phyloP scores from a whole-genome alignment of 2,329 filamentous ascomycete genomes.

The Penicillium sp. region DNA sequence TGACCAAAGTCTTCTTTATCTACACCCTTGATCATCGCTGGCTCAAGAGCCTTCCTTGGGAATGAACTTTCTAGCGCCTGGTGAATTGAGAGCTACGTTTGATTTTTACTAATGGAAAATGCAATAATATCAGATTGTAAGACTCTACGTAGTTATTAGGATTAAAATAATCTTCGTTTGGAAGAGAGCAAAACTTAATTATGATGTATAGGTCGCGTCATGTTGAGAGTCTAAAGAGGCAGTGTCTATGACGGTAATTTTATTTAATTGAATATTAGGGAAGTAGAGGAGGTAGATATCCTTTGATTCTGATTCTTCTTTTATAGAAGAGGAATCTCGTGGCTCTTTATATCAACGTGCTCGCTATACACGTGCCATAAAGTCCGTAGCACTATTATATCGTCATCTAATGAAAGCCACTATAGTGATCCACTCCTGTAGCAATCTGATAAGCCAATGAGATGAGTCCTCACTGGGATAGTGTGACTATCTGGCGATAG shows the following conservation, averaged over 20 bases:
- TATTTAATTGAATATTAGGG: too few species aligned
- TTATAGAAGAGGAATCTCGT: too few species aligned
- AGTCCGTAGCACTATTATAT: too few species aligned
- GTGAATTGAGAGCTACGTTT: slow-evolving; percentile 16
- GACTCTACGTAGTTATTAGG: slow-evolving; percentile 5
- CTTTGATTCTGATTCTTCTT: too few species aligned
- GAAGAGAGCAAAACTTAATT: neutral
- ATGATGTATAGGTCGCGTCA: too few species aligned
- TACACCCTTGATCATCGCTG: slow-evolving; percentile 11
- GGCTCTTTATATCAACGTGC: too few species aligned
- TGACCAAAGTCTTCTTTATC: slow-evolving; percentile 15
- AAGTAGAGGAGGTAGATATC: too few species aligned
- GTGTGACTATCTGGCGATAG: neutral
- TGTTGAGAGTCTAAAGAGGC: too few species aligned
- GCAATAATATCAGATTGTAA: slow-evolving; percentile 13
- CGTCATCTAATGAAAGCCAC: too few species aligned
- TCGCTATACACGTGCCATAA: too few species aligned
- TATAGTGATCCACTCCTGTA: too few species aligned
- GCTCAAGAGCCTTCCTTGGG: slow-evolving; percentile 14
- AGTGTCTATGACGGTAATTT: too few species aligned
- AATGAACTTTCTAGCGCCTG: slow-evolving; percentile 13
- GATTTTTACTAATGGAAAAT: slow-evolving; percentile 14
- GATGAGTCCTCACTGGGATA: slow-evolving; percentile 3
- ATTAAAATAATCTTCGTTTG: neutral
- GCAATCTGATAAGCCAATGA: slow-evolving; percentile 9